Evolutionary conservation across 257 asterid genomes (phyloP), one percentile per base, ranked within the genome.

Genomic region (Solanum corneliomulleri): DNA sequence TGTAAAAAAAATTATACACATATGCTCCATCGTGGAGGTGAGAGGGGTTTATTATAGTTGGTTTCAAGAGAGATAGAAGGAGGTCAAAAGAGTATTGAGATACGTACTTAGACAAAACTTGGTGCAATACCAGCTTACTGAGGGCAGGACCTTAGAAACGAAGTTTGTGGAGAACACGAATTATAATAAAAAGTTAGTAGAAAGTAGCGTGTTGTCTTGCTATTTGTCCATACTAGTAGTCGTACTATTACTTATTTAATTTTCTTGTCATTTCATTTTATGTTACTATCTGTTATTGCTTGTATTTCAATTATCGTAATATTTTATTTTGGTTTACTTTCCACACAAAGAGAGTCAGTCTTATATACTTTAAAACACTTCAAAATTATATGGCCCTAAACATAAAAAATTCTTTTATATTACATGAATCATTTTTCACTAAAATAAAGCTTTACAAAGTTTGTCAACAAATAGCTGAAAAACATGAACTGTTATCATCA

Each of bases 91-190:
- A 18, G n/a, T 56, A 56, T 6, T 18, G 2, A 18, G 23, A 52
- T 52, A 52, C n/a, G 64, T 56, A 56, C 0, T 18, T 2, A 56
- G 64, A 56, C 11, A 56, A 52, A 16, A 18, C n/a, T 56, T 56
- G 25, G 1, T 56, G 2, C 4, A 56, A 0, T 2, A 18, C 8
- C 1, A 56, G 0, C 0, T 56, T 18, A 2, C 1, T 0, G 2
- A 18, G 0, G 4, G 0, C n/a, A 18, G 0, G 11, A 7, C 64
- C 11, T 18, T 56, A 56, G 5, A 56, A 18, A 56, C 20, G 11
- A 18, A 56, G 4, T 56, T 56, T 18, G 64, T 56, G n/a, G 11
- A 56, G 11, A 4, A 56, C n/a, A 18, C 11, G 0, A 56, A 56
- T 56, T 56, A 56, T 4, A 7, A 20, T 56, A 56, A 5, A 0